These are phyloP conservation scores for Podospora comata DNA, from an alignment of 495 filamentous ascomycete species.

Conservation along the genomic window DNA sequence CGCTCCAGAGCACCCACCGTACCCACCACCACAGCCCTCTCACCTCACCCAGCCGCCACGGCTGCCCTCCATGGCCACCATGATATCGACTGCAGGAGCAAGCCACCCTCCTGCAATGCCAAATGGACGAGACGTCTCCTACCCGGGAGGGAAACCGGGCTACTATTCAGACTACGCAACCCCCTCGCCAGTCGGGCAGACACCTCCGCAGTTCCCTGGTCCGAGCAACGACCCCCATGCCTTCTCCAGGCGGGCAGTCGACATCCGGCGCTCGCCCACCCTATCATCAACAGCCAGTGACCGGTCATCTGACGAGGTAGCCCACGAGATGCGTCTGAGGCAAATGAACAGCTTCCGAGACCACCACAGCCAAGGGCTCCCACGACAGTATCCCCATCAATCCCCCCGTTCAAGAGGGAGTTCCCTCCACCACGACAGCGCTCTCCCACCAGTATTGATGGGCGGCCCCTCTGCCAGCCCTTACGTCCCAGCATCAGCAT, in stretches of 20 bases:
- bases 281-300: constrained; percentile 38
- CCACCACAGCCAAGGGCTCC: constrained; percentile 21
- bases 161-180: constrained; percentile 37
- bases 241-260: constrained; percentile 33
- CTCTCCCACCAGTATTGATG: constrained; percentile 14
- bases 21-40: constrained; percentile 15
- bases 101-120: constrained; percentile 26
- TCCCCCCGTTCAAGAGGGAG: constrained; percentile 25
- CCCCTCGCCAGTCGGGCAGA: constrained; percentile 38
- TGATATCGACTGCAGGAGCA: constrained; percentile 27
- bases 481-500: constrained; percentile 7
- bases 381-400: constrained; percentile 26
- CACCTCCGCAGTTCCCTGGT: constrained; percentile 35
- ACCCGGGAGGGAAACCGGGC: constrained; percentile 18
- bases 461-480: constrained; percentile 15
- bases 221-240: constrained; percentile 35
- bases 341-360: constrained; percentile 28
- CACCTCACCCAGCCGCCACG: constrained; percentile 26
- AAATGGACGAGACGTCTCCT: constrained; percentile 31
- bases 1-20: constrained; percentile 34
- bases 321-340: constrained; percentile 30
- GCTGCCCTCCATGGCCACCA: constrained; percentile 33
- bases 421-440: constrained; percentile 22
- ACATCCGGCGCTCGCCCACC: constrained; percentile 36
- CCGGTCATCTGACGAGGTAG: constrained; percentile 35